Percentiles rank a stretch among this genome's conserved stretches.
These are phyloP conservation scores for Xylariaceae sp. DNA, from an alignment of 2,329 filamentous ascomycete genomes.

Conservation along the genomic window DNA sequence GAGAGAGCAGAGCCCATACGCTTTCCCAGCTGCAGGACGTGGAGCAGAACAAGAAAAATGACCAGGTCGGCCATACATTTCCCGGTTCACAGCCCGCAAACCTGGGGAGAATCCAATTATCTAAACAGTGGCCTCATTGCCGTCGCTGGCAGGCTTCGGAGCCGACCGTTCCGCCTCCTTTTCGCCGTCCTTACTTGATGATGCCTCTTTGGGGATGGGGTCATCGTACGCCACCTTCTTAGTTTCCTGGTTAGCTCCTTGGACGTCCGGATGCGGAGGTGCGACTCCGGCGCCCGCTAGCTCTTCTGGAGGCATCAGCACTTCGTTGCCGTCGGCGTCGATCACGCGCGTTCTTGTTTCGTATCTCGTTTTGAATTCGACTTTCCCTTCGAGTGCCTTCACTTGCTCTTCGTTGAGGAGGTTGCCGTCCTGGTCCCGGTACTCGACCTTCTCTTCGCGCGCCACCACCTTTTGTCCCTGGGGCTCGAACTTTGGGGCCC, in stretches of 20 bases:
- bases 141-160: slow-evolving; percentile 68
- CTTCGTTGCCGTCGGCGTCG: slow-evolving; percentile 78
- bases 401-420: slow-evolving; percentile 85
- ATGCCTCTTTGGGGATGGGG: slow-evolving; percentile 47
- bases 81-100: too few relatives aligned
- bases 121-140: slow-evolving; percentile 59
- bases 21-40: slow-evolving; percentile 23
- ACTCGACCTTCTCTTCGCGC: slow-evolving; percentile 85
- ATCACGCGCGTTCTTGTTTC: slow-evolving; percentile 91
- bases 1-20: slow-evolving; percentile 29
- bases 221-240: slow-evolving; percentile 49
- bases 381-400: slow-evolving; percentile 83
- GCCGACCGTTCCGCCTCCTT: slow-evolving; percentile 60
- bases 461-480: slow-evolving; percentile 54
- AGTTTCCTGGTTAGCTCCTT: slow-evolving; percentile 66
- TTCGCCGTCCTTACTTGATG: slow-evolving; percentile 63
- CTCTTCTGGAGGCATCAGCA: slow-evolving; percentile 56
- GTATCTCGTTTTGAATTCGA: slow-evolving; percentile 93
- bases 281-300: slow-evolving; percentile 52
- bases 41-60: slow-evolving; percentile 11
- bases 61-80: slow-evolving; percentile 11
- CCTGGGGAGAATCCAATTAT: background rate
- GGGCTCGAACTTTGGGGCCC: slow-evolving; percentile 54
- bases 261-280: slow-evolving; percentile 65
- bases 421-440: slow-evolving; percentile 93